Evolutionary conservation across 139 green algal species (phyloP), one percentile per base, ranked within the genome.

Genomic region (Mesotaenium endlicherianum): DNA sequence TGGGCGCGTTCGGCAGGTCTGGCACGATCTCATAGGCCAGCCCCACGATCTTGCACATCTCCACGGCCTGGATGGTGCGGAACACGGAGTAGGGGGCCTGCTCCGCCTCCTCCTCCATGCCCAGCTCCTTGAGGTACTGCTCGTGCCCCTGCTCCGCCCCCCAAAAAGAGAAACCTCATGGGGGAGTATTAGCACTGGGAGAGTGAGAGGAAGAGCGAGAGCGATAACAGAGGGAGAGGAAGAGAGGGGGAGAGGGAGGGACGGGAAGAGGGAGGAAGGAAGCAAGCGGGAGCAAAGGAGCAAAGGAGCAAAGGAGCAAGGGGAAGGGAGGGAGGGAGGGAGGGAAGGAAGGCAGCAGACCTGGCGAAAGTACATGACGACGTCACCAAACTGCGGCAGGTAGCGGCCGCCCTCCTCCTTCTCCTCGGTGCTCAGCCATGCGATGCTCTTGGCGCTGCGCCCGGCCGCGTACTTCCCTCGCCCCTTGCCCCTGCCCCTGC

Each of bases 301-400:
- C 11, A 72, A 72, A 72, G 6, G 5, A 72, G 6, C 6, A 72
- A 72, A 11, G 6, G 6, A 72, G 20, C 26, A 26, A 26, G 26
- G 50, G 50, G 50, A 26, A 64, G 50, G 26, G n/a, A n/a, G n/a
- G n/a, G n/a, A n/a, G n/a, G n/a, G n/a, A n/a, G n/a, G n/a, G n/a
- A n/a, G n/a, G n/a, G n/a, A n/a, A n/a, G n/a, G n/a, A n/a, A n/a
- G n/a, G n/a, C n/a, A n/a, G n/a, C n/a, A n/a, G n/a, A n/a, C 70
- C 47, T 60, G 70, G 45, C 70, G 45, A 79, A 79, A 74, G 45
- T 79, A 79, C 39, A 70, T 34, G 8, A 79, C 70, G 5, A 6
- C 8, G 47, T 79, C 70, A n/a, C 70, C 70, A 69, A 79, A 76
- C 11, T 79, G 70, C 47, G 70, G 70, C 8, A 76, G 31, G 47